Evolutionary conservation across 352 stramenopile genomes (phyloP), one percentile per base, ranked within the genome.

Genomic region (Phytopythium montanum): DNA sequence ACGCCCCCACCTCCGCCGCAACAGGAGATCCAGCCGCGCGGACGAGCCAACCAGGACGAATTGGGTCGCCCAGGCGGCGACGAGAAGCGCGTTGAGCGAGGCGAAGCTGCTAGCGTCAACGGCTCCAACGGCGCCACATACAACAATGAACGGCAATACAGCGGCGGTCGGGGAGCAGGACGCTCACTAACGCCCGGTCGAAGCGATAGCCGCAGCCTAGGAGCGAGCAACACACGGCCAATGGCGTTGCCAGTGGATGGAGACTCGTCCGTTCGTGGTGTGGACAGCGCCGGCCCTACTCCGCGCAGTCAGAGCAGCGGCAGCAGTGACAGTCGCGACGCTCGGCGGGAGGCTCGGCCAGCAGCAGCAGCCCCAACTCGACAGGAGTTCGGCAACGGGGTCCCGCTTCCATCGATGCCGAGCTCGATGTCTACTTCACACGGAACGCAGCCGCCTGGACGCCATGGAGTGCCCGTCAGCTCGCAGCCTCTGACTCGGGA

Each of bases 21-120:
- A 61, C 62, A 48, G 45, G 65, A 26, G 64, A 46, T 44, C 52
- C 60, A 59, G 58, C 62, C 2, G 52, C 51, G 51, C 21, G 51
- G 31, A 23, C 31, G 51, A 33, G 2, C 31, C 8, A 41, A n/a
- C 10, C 33, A 21, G 7, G 16, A 21, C 51, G 51, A 56, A 3
- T 13, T 44, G 23, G 14, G 14, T 21, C 33, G 13, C 10, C 13
- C n/a, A 13, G n/a, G 31, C 21, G 33, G 16, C 36, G 51, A 46
- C 51, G 42, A 19, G 16, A 54, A 29, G 49, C 49, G 49, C 5
- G 16, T 39, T 10, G 49, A 54, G 9, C 49, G 49, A 10, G 48
- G 31, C 3, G 39, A n/a, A n/a, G n/a, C n/a, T n/a, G n/a, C n/a
- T n/a, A n/a, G 39, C n/a, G 7, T 26, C 6, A 6, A 19, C 9